A percentile compares a stretch with the other conserved stretches of the same genome.
phyloP scores from a whole-genome alignment of 768 basidiomycete genomes.

The Udeniomyces megalosporus region DNA sequence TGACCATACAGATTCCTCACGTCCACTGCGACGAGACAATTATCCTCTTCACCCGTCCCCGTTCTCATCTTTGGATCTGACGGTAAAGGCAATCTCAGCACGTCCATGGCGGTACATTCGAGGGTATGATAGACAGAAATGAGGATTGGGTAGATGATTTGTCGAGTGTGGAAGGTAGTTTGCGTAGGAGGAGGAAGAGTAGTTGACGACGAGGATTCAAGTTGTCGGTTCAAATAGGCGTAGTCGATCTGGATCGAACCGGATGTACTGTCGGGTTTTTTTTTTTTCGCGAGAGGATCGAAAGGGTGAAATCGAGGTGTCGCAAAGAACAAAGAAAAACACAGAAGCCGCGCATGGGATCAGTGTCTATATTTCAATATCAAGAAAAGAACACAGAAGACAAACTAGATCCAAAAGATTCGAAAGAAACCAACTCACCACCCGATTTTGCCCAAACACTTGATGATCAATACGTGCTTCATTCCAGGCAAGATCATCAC shows the following conservation, averaged over 20 bases:
- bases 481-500: conserved; percentile 51
- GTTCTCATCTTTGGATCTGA: conserved; percentile 31
- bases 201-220: background rate
- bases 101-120: conserved; percentile 66
- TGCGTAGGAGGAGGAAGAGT: background rate
- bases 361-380: background rate
- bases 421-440: conserved; percentile 44
- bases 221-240: conserved; percentile 43
- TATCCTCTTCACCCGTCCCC: conserved; percentile 35
- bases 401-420: background rate
- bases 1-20: conserved; percentile 82
- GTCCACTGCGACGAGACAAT: conserved; percentile 78
- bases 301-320: too few relatives aligned
- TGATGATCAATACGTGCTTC: conserved; percentile 49
- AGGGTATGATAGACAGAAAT: conserved; percentile 94
- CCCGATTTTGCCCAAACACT: conserved; percentile 74
- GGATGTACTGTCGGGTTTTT: conserved; percentile 46
- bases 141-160: conserved; percentile 69
- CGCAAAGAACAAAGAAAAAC: background rate
- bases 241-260: conserved; percentile 76
- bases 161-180: conserved; percentile 58
- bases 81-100: conserved; percentile 51
- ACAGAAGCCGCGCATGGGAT: background rate
- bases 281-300: too few relatives aligned
- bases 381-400: background rate